These are phyloP conservation scores for Heracleum sosnowskyi DNA, from an alignment of 129 eudicot genomes.

Conservation along the genomic window DNA sequence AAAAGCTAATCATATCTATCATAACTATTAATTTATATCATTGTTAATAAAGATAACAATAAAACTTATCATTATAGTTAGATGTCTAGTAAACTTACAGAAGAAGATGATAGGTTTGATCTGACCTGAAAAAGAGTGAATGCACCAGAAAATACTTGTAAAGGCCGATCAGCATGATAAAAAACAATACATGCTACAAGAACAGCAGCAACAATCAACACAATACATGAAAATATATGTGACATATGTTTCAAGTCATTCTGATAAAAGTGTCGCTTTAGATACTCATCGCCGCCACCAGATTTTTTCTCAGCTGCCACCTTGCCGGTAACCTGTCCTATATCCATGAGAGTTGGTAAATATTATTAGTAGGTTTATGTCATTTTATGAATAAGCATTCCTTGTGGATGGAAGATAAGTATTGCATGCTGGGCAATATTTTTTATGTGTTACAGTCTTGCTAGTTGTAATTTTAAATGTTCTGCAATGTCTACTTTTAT, in stretches of 20 bases:
- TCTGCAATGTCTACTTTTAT: no score
- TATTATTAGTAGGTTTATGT: no score
- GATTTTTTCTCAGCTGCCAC: neutral
- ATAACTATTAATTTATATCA: no score
- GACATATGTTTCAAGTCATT: neutral
- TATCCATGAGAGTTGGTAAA: neutral
- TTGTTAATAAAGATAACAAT: no score
- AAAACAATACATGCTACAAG: neutral
- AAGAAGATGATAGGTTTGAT: neutral
- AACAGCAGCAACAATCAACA: neutral
- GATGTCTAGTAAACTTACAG: neutral
- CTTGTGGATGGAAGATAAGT: no score
- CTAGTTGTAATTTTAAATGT: no score
- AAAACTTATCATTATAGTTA: no score
- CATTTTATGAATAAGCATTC: no score
- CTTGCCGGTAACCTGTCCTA: neutral
- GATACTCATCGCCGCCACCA: neutral
- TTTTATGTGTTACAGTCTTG: no score
- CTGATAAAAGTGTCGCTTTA: neutral
- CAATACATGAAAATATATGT: neutral
- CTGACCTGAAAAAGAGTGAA: neutral
- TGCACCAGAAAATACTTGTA: neutral
- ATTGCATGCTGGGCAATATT: no score
- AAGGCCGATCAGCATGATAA: neutral
- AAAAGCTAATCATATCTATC: no score